These are phyloP conservation scores for Porpolomopsis calyptriformis DNA, from an alignment of 768 basidiomycete genomes.

Conservation along the genomic window DNA sequence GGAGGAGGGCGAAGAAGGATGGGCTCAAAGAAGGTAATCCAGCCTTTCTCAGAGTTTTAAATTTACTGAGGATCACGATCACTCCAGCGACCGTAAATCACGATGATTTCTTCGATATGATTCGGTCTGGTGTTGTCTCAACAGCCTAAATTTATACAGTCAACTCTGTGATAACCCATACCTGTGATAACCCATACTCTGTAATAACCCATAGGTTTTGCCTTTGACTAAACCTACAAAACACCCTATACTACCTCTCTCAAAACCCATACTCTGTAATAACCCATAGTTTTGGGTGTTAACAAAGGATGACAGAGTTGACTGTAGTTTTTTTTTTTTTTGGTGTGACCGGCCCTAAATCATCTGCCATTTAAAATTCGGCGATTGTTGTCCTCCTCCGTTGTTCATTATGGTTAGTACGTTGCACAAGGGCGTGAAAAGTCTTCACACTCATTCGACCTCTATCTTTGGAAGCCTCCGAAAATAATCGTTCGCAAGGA, in stretches of 20 bases:
- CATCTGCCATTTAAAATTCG: background rate
- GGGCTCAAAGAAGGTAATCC: conserved; percentile 48
- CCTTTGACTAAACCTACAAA: no score
- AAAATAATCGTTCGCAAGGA: conserved; percentile 59
- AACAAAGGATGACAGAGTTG: no score
- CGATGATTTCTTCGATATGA: conserved; percentile 75
- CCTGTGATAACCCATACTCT: no score
- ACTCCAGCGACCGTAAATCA: conserved; percentile 45
- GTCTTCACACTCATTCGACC: no score
- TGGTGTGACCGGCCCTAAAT: background rate
- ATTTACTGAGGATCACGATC: conserved; percentile 8
- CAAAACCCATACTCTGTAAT: no score
- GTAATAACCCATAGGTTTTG: no score
- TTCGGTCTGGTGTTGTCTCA: conserved; percentile 71
- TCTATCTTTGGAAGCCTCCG: conserved; percentile 24
- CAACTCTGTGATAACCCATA: no score
- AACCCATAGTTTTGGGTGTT: no score
- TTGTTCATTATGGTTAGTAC: conserved; percentile 9
- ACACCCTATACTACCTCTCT: no score
- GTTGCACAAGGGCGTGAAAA: background rate
- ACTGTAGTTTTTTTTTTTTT: background rate
- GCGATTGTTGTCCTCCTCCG: background rate
- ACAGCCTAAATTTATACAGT: conserved; percentile 35
- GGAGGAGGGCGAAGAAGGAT: conserved; percentile 44
- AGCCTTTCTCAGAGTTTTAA: conserved; percentile 1